These are phyloP conservation scores for Blastocladiella emersonii DNA, from an alignment of 371 early-diverging fungal genomes.

Conservation along the genomic window DNA sequence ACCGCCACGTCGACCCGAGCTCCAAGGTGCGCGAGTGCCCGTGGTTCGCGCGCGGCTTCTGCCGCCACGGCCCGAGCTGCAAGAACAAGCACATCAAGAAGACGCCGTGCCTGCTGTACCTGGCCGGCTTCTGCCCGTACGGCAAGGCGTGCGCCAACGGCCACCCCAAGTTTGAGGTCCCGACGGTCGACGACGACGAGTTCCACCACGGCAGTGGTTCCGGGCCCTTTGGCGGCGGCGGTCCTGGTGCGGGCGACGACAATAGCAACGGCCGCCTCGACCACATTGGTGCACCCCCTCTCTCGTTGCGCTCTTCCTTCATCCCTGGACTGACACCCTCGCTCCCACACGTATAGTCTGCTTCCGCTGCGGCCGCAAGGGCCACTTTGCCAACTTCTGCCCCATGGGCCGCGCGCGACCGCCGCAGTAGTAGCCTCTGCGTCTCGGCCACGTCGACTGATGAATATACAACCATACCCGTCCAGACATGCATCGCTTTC, in stretches of 20 bases:
- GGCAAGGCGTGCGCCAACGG: slow-evolving; percentile 91
- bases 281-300: background rate
- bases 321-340: background rate
- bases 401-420: background rate
- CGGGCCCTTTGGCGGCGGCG: too few relatives aligned
- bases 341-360: background rate
- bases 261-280: background rate
- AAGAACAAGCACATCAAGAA: slow-evolving; percentile 89
- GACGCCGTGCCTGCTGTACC: slow-evolving; percentile 81
- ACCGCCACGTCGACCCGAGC: slow-evolving; percentile 96
- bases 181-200: too few relatives aligned
- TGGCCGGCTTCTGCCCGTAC: slow-evolving; percentile 95
- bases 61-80: slow-evolving; percentile 75
- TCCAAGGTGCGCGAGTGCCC: slow-evolving; percentile 89
- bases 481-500: too few relatives aligned
- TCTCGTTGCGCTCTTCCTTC: background rate
- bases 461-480: too few relatives aligned
- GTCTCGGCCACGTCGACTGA: too few relatives aligned
- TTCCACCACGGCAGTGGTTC: too few relatives aligned
- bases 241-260: too few relatives aligned
- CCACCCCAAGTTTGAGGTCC: slow-evolving; percentile 33
- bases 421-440: too few relatives aligned
- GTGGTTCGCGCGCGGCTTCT: slow-evolving; percentile 99
- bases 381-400: slow-evolving; percentile 1
- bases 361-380: background rate